Evolutionary conservation across 305 asterid genomes (phyloP).

Genomic region (Euphrasia arctica): DNA sequence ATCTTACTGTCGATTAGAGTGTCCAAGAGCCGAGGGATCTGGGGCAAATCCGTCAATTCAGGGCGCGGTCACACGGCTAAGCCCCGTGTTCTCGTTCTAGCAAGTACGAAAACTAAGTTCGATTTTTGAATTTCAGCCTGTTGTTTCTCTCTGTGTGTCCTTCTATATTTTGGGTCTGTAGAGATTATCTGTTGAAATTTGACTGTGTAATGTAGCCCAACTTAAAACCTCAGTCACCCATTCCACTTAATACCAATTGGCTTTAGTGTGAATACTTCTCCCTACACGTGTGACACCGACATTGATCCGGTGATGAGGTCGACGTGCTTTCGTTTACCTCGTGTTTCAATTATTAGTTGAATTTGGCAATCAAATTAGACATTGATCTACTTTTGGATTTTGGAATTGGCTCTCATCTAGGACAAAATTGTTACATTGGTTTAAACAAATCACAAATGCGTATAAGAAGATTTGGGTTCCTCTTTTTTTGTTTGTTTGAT

Average conservation of each 20-base stretch:
- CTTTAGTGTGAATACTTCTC: too few species aligned
- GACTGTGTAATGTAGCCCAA: too few species aligned
- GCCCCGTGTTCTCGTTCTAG: conserved; percentile 80
- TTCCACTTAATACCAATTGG: too few species aligned
- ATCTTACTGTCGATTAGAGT: conserved; percentile 78
- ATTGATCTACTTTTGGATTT: not conserved
- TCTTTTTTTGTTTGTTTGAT: not conserved
- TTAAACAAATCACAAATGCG: not conserved
- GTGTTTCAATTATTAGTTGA: not conserved
- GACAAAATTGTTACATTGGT: not conserved
- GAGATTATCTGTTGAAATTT: not conserved
- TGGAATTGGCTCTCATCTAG: not conserved
- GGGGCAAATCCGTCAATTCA: conserved; percentile 70
- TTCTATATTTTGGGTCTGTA: not conserved
- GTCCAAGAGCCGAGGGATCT: conserved; percentile 79
- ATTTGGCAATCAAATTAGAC: not conserved
- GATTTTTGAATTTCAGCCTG: not conserved
- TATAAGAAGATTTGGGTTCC: not conserved
- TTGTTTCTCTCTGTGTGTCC: not conserved
- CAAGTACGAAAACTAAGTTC: conserved; percentile 41
- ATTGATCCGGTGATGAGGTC: too few species aligned
- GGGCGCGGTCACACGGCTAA: conserved; percentile 85
- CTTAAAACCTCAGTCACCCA: too few species aligned
- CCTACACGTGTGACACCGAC: too few species aligned
- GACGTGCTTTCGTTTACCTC: not conserved